Evolutionary conservation across 192 early-diverging fungal genomes (phyloP), one percentile per base, ranked within the genome.

Genomic region (Coemansia sp.): DNA sequence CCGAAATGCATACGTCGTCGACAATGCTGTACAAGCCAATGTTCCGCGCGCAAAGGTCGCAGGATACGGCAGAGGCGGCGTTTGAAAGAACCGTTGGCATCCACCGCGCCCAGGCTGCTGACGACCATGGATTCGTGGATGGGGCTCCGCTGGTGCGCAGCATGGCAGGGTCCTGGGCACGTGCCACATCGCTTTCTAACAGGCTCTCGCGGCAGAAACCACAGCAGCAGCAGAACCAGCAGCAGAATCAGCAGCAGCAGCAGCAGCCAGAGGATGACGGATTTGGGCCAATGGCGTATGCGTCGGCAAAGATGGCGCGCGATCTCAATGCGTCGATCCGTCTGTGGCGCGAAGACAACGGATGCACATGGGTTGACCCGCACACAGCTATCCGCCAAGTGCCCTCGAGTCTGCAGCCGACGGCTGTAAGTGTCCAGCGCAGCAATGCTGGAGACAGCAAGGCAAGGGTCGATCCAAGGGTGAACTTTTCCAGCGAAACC

Each of bases 291-390:
- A 73, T 79, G 76, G 71, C 76, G 13, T 70, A 57, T 61, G 76
- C 76, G 50, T 70, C 71, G 56, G 65, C 52, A 20, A 59, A 63
- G 57, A 61, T 68, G 41, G 73, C 73, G 0, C 65, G 77, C 60
- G 79, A 81, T 14, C 75, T 81, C 22, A 81, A 81, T 56, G 62
- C 73, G 35, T 63, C 70, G 13, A 52, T 73, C 34, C 65, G 79
- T 0, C n/a, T 76, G 56, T 81, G 79, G 79, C 73, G 79, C 58
- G 74, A 81, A 17, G 73, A 76, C 67, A 76, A 81, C 57, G 79
- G 74, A 1, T 62, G 74, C 54, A 81, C 74, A 36, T 81, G 75
- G 80, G 63, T 74, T 0, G 80, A 82, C 20, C 75, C 80, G 29
- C 80, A 82, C 40, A 82, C 80, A 46, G 80, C 71, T 8, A 55